Conservation (phyloP, 202 grass and related monocot species). For the Digitaria exilis region DNA sequence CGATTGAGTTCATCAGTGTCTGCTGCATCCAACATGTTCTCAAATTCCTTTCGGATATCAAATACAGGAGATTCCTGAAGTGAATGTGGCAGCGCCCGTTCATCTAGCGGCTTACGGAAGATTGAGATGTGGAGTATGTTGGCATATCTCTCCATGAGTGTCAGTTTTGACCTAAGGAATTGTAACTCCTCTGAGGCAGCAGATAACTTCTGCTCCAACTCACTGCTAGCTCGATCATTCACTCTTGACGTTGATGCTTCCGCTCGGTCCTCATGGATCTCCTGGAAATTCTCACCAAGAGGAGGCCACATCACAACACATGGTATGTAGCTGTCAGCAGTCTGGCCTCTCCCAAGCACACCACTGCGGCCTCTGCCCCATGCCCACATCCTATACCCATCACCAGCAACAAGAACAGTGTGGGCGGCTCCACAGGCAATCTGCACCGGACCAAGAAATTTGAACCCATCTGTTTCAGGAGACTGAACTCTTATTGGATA, state of each 20-base stretch:
- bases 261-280: slow-evolving; percentile 26
- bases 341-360: slow-evolving; percentile 70
- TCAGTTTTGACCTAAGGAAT: slow-evolving; percentile 65
- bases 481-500: slow-evolving; percentile 71
- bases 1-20: slow-evolving; percentile 75
- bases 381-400: slow-evolving; percentile 93
- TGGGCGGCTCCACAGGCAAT: slow-evolving; percentile 89
- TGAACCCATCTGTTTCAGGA: slow-evolving; percentile 75
- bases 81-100: slow-evolving; percentile 56
- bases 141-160: slow-evolving; percentile 84
- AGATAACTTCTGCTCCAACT: slow-evolving; percentile 70
- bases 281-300: slow-evolving; percentile 54
- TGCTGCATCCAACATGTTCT: slow-evolving; percentile 70
- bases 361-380: slow-evolving; percentile 94
- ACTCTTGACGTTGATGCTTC: slow-evolving; percentile 42
- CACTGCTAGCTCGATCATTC: slow-evolving; percentile 13
- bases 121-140: slow-evolving; percentile 92
- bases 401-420: slow-evolving; percentile 90
- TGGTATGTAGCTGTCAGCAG: slow-evolving; percentile 77
- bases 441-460: slow-evolving; percentile 74
- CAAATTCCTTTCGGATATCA: slow-evolving; percentile 89
- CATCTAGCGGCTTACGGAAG: slow-evolving; percentile 83
- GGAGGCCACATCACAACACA: slow-evolving; percentile 85
- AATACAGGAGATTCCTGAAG: slow-evolving; percentile 75
- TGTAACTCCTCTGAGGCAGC: slow-evolving; percentile 62